Base-by-base conservation (phyloP, 148 eudicot species). In the Rhododendron griersonianum region DNA sequence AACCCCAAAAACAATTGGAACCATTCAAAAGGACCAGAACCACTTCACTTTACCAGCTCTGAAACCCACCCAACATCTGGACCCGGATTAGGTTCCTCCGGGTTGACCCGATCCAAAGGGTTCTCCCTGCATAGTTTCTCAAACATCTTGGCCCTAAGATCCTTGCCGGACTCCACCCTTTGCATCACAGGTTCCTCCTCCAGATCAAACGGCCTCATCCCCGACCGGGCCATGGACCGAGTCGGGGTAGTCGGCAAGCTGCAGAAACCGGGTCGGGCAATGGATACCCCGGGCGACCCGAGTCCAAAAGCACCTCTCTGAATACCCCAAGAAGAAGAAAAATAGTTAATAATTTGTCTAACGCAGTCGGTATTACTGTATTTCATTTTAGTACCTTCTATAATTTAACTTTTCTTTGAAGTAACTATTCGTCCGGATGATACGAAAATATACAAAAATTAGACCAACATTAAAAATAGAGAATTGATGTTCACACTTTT, bases 31-130 rank as follows among this genome's bases (percentile, higher is more conserved):
- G 67, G 48, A 33, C 50, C 39, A 14, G 57, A 23, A 41, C 7
- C 65, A 47, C 28, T 44, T 94, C 87, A 95, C 88, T 91, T 84
- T 25, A 95, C 89, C 44, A 95, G 94, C 53, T 95, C 98, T 13
- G 94, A 90, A 0, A 95, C 92, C 98, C 98, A 95, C 37, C 93
- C 98, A 13, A 95, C 88, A 90, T 95, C 98, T 7, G 94, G 94
- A 63, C 91, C 93, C 51, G 90, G 63, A 8, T 85, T 87, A 11
- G 88, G 74, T 0, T 84, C 47, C 0, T 47, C 55, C 67, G 87
- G 84, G 74, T 89, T 90, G 39, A 89, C 87, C 85, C 94, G 86
- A 61, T 84, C 87, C 75, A 95, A 82, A 0, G 95, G 93, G 55
- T 95, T 95, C 88, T 95, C 97, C 85, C 94, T 91, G 87, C 97